Conservation (phyloP, 2,329 filamentous ascomycete species). For the Colletotrichum spaethianum region DNA sequence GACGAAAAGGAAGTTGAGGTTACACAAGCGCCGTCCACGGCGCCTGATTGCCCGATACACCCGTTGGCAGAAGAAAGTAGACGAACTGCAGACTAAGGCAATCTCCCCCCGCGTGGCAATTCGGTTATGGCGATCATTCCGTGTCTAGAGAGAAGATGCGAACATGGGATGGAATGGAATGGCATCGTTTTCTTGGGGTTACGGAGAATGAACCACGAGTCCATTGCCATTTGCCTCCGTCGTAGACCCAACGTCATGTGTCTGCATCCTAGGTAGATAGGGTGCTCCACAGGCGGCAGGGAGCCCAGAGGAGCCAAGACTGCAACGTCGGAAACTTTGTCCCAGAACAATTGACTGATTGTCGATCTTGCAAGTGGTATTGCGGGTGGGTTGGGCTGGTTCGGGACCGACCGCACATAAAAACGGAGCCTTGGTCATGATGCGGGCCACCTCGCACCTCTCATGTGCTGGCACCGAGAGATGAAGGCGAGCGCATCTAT, state of each 20-base stretch:
- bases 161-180: not conserved
- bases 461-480: slow-evolving; percentile 7
- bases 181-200: not conserved
- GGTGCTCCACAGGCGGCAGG: not conserved
- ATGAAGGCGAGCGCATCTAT: not conserved
- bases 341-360: not conserved
- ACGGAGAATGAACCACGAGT: too few species aligned
- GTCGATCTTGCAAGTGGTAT: slow-evolving; percentile 20
- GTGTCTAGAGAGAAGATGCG: not conserved
- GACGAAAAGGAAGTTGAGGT: slow-evolving; percentile 16
- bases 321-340: not conserved
- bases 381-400: slow-evolving; percentile 13
- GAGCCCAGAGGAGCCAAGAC: not conserved
- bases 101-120: not conserved
- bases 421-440: slow-evolving; percentile 13
- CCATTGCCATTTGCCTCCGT: too few species aligned
- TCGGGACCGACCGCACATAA: slow-evolving; percentile 37
- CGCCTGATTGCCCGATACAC: slow-evolving; percentile 14
- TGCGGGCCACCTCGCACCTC: slow-evolving; percentile 33
- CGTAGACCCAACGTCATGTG: not conserved
- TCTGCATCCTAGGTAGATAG: not conserved
- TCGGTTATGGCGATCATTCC: not conserved
- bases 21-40: slow-evolving; percentile 18
- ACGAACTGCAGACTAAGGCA: not conserved
- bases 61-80: slow-evolving; percentile 12